Percentiles rank a stretch among this genome's conserved stretches.
Evolutionary conservation across 257 asterid genomes (phyloP).

Genomic region (Perilla frutescens): DNA sequence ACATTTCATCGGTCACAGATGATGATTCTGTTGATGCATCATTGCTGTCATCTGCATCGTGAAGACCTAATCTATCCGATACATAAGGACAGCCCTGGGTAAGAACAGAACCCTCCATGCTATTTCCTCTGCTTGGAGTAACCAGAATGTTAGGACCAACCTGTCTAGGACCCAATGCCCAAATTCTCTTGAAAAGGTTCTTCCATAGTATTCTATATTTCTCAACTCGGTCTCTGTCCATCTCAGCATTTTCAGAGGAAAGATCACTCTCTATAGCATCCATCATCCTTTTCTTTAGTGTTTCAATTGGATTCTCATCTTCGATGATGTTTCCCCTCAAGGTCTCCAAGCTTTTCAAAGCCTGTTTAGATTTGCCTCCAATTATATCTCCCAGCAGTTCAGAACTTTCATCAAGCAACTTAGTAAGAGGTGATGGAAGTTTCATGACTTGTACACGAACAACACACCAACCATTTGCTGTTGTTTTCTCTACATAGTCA

Average conservation of each 20-base stretch:
- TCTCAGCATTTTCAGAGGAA: conserved; percentile 46
- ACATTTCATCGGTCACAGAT: conserved; percentile 41
- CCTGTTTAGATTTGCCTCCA: conserved; percentile 74
- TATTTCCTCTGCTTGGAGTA: conserved; percentile 57
- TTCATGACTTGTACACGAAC: conserved; percentile 83
- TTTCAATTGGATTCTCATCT: conserved; percentile 74
- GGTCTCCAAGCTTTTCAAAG: conserved; percentile 64
- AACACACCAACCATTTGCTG: conserved; percentile 85
- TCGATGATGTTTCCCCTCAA: conserved; percentile 65
- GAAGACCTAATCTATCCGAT: conserved; percentile 68
- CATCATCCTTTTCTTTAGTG: conserved; percentile 69
- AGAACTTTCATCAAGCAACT: conserved; percentile 79
- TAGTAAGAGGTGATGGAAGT: conserved; percentile 81
- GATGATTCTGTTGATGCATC: conserved; percentile 45
- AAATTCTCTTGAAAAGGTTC: conserved; percentile 66
- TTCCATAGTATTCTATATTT: conserved; percentile 64
- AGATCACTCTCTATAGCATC: conserved; percentile 73
- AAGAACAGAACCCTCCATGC: conserved; percentile 58
- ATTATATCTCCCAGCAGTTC: conserved; percentile 77
- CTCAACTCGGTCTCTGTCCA: conserved; percentile 63
- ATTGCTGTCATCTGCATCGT: conserved; percentile 37
- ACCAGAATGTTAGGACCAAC: conserved; percentile 90
- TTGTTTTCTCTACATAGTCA: conserved; percentile 77
- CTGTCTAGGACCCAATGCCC: conserved; percentile 95
- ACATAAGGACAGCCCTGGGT: conserved; percentile 70